Evolutionary conservation across 164 flowering plant genomes (phyloP).

Genomic region (Aristolochia fimbriata): DNA sequence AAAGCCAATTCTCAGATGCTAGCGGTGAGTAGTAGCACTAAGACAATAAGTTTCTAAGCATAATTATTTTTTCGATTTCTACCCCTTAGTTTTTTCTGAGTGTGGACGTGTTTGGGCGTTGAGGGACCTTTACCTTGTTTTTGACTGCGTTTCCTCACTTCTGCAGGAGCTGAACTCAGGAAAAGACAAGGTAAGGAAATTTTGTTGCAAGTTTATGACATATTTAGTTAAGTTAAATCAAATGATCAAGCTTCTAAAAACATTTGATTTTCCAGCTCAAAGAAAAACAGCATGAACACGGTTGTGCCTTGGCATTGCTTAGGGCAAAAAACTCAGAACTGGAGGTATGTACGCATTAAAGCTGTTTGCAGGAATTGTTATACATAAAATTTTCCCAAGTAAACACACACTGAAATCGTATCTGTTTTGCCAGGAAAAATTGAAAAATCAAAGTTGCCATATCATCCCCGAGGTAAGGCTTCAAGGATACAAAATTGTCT

Average conservation of each 20-base stretch:
- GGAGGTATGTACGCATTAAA: conserved; percentile 28
- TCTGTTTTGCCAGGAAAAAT: no score
- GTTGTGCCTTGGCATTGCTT: conserved; percentile 46
- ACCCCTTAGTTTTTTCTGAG: no score
- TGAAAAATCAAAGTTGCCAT: no score
- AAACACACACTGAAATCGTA: conserved; percentile 11
- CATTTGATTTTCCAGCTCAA: conserved; percentile 35
- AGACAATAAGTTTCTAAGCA: no score
- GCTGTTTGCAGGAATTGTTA: background rate
- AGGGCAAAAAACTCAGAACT: conserved; percentile 34
- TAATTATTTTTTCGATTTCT: no score
- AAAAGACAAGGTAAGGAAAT: conserved; percentile 40
- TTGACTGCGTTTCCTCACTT: background rate
- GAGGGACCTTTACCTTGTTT: no score
- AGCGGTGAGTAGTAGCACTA: background rate
- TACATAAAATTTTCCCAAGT: background rate
- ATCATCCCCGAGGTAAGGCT: no score
- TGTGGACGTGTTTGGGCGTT: no score
- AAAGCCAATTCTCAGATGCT: background rate
- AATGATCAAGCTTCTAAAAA: no score
- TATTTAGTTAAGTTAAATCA: no score
- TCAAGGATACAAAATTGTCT: no score
- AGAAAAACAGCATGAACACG: conserved; percentile 56
- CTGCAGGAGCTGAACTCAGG: conserved; percentile 63
- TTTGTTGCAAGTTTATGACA: background rate